These are phyloP conservation scores for Obelidium mucronatum DNA, from an alignment of 192 early-diverging fungal genomes.

Conservation along the genomic window DNA sequence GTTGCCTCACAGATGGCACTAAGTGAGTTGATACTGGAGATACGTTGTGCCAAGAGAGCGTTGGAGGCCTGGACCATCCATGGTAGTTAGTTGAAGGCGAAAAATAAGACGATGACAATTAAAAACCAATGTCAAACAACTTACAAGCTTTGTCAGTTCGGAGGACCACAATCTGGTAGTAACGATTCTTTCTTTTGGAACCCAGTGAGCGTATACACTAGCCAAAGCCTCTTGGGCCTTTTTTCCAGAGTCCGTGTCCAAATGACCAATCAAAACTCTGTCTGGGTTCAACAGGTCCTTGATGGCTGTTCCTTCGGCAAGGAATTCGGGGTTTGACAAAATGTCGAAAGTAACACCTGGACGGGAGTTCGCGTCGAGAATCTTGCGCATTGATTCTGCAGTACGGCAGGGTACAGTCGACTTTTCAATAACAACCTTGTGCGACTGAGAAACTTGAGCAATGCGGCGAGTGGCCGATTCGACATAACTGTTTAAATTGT, in stretches of 20 bases:
- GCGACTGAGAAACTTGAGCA: constrained; percentile 76
- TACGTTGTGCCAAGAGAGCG: constrained; percentile 92
- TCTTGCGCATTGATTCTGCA: constrained; percentile 82
- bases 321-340: constrained; percentile 94
- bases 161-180: constrained; percentile 95
- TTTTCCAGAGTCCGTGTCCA: constrained; percentile 72
- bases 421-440: constrained; percentile 94
- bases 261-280: constrained; percentile 87
- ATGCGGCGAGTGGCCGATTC: constrained; percentile 84
- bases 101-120: not conserved
- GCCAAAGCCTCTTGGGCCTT: constrained; percentile 80
- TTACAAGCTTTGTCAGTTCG: constrained; percentile 88
- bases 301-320: constrained; percentile 93
- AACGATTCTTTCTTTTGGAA: constrained; percentile 82
- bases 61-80: constrained; percentile 79
- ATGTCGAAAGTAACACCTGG: constrained; percentile 80
- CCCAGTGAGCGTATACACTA: constrained; percentile 87
- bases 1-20: constrained; percentile 92
- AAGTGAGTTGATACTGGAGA: constrained; percentile 90
- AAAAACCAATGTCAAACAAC: constrained; percentile 13
- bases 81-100: not conserved
- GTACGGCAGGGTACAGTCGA: constrained; percentile 95
- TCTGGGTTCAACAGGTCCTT: constrained; percentile 84
- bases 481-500: constrained; percentile 64
- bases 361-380: constrained; percentile 79